Conservation (phyloP, 768 basidiomycete species). For the Leccinum rimulosum region DNA sequence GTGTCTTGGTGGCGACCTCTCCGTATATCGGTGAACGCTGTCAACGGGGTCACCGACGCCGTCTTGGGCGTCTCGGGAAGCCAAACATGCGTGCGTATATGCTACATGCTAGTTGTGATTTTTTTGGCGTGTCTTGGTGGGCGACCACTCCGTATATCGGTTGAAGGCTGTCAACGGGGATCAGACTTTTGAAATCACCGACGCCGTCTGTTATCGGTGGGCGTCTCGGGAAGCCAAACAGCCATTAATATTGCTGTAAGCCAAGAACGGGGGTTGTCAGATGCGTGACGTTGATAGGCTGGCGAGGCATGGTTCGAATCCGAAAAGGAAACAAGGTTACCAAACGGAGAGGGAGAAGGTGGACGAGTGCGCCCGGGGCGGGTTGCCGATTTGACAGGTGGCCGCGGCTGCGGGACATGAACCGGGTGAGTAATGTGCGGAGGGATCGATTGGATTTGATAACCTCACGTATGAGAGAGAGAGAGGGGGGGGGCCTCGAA, state of each 20-base stretch:
- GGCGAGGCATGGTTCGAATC: neutral
- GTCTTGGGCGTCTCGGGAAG: slow-evolving; percentile 5
- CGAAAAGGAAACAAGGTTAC: neutral
- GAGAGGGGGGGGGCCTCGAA: neutral
- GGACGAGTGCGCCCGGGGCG: neutral
- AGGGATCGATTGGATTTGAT: neutral
- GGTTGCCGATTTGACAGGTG: neutral
- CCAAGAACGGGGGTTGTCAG: slow-evolving; percentile 4
- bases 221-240: slow-evolving; percentile 2
- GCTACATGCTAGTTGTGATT: slow-evolving; percentile 2
- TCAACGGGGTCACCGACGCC: neutral
- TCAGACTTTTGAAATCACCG: neutral
- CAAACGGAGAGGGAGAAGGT: neutral
- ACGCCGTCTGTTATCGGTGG: neutral
- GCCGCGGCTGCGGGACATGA: slow-evolving; percentile 6
- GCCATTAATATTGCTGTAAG: neutral
- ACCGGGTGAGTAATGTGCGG: neutral
- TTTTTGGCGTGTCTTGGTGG: neutral
- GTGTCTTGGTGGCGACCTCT: neutral
- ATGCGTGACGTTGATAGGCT: slow-evolving; percentile 1
- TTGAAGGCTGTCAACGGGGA: neutral
- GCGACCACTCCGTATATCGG: neutral
- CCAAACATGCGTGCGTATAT: slow-evolving; percentile 12
- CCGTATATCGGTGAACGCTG: neutral
- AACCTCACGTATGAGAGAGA: neutral